phyloP scores from a whole-genome alignment of 257 asterid genomes.

The Penstemon davidsonii region DNA sequence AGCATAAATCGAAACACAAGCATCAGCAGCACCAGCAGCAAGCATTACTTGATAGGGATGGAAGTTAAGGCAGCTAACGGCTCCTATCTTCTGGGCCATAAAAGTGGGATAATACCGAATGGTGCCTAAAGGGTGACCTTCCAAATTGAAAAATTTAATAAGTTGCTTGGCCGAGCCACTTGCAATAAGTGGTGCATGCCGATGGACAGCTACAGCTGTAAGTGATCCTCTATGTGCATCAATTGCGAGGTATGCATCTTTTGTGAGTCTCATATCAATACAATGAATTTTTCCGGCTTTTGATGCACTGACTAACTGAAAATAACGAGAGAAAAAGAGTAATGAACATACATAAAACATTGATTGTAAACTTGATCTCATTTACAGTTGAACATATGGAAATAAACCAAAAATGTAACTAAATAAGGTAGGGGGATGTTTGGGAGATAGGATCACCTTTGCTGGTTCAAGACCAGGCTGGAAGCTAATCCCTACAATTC shows the following conservation, averaged over 20 bases:
- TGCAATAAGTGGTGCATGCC: constrained; percentile 85
- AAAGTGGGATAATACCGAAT: constrained; percentile 84
- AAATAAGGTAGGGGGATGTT: background rate
- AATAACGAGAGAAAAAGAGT: constrained; percentile 19
- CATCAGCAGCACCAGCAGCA: constrained; percentile 98
- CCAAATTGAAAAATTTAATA: constrained; percentile 81
- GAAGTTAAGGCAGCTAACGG: constrained; percentile 87
- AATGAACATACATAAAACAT: background rate
- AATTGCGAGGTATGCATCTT: constrained; percentile 69
- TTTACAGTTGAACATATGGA: too few relatives aligned
- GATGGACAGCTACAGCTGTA: constrained; percentile 94
- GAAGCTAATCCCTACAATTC: constrained; percentile 84
- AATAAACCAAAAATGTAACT: too few relatives aligned
- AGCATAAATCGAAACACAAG: constrained; percentile 90
- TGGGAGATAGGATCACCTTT: constrained; percentile 48
- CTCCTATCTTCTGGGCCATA: constrained; percentile 98
- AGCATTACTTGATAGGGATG: constrained; percentile 90
- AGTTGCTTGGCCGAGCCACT: constrained; percentile 97
- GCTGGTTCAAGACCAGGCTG: constrained; percentile 94
- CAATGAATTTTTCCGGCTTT: constrained; percentile 93
- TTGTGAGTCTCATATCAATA: constrained; percentile 68
- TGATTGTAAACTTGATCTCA: too few relatives aligned
- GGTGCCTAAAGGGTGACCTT: constrained; percentile 82
- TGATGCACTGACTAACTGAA: constrained; percentile 88
- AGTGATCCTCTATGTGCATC: constrained; percentile 95